Evolutionary conservation across 2,329 filamentous ascomycete genomes (phyloP).

Genomic region (Emericellopsis cladophorae): DNA sequence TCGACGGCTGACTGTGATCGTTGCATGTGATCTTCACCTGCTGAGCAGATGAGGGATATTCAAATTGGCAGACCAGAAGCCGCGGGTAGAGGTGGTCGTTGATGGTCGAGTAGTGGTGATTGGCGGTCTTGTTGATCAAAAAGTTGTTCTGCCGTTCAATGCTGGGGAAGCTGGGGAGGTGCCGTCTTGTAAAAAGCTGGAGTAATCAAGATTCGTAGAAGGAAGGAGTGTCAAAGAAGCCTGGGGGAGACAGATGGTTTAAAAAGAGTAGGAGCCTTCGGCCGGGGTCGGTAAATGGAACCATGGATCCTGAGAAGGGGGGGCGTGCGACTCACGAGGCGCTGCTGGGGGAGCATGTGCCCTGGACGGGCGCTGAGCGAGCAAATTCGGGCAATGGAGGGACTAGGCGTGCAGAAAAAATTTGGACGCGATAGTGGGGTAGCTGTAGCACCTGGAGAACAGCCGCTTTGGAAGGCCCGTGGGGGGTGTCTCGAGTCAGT

Average conservation of each 20-base stretch:
- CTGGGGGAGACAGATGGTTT: conserved; percentile 4
- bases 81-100: background rate
- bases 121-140: background rate
- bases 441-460: no score
- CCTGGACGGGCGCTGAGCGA: no score
- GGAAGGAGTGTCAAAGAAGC: background rate
- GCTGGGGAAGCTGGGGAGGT: background rate
- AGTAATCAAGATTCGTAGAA: background rate
- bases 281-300: conserved; percentile 5
- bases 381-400: no score
- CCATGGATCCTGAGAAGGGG: background rate
- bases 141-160: background rate
- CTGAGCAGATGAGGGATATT: conserved; percentile 1
- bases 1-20: conserved; percentile 60
- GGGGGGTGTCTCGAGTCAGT: no score
- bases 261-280: conserved; percentile 4
- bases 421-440: no score
- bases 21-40: conserved; percentile 53
- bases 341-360: no score
- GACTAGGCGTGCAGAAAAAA: no score
- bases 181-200: background rate
- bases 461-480: no score
- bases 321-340: background rate
- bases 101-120: background rate
- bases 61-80: background rate